phyloP scores from a whole-genome alignment of 345 rosid species.

The Hibiscus syriacus region DNA sequence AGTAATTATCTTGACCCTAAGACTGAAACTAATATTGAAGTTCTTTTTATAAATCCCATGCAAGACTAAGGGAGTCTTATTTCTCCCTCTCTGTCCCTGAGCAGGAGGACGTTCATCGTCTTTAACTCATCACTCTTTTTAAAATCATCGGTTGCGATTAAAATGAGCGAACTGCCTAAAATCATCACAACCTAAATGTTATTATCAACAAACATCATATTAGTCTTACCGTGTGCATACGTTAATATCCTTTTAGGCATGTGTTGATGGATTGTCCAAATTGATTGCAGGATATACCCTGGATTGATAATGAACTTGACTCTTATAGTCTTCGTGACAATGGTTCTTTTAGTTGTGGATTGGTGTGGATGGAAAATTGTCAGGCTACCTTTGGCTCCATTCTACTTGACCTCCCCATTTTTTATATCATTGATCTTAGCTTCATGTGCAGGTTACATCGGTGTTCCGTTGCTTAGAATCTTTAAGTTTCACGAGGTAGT shows the following conservation, averaged over 20 bases:
- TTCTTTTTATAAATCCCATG: too few relatives aligned
- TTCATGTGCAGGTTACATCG: slow-evolving; percentile 57
- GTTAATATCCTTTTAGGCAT: background rate
- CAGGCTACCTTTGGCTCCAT: slow-evolving; percentile 70
- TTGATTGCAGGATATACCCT: slow-evolving; percentile 52
- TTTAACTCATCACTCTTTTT: too few relatives aligned
- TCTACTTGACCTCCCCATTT: slow-evolving; percentile 65
- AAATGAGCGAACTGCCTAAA: too few relatives aligned
- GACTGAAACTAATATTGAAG: too few relatives aligned
- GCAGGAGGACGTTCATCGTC: too few relatives aligned
- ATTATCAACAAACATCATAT: too few relatives aligned
- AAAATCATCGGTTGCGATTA: too few relatives aligned
- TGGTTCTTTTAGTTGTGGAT: slow-evolving; percentile 55
- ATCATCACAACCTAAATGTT: too few relatives aligned
- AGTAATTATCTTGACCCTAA: too few relatives aligned
- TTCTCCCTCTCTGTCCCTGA: too few relatives aligned
- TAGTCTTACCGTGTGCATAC: background rate
- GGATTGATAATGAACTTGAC: slow-evolving; percentile 55
- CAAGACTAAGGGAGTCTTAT: too few relatives aligned
- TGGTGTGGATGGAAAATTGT: slow-evolving; percentile 92
- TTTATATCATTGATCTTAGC: slow-evolving; percentile 46
- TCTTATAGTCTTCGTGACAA: slow-evolving; percentile 48
- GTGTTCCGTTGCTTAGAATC: slow-evolving; percentile 56
- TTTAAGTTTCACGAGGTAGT: slow-evolving; percentile 40
- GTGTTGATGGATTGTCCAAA: background rate